Evolutionary conservation across 108 stramenopile genomes (phyloP).

Genomic region (Pseudonitzschia pungens): DNA sequence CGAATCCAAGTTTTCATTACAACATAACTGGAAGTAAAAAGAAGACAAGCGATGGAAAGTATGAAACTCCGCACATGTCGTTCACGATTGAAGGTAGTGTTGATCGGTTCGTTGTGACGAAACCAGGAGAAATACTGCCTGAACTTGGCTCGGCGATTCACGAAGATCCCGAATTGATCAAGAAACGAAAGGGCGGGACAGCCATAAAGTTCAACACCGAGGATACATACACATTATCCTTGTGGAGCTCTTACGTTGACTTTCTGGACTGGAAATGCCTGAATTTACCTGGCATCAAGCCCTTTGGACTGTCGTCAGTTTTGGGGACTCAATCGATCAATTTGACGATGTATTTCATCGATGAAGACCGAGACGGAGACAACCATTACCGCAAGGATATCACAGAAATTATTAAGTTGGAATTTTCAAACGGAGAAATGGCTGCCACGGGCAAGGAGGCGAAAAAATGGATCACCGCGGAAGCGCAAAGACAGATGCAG

Average conservation of each 20-base stretch:
- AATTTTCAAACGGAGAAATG: slow-evolving; percentile 38
- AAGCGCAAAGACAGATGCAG: slow-evolving; percentile 2
- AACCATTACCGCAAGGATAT: slow-evolving; percentile 38
- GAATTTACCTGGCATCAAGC: slow-evolving; percentile 84
- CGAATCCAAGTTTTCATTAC: slow-evolving; percentile 67
- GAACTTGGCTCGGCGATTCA: slow-evolving; percentile 66
- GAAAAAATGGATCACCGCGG: slow-evolving; percentile 19
- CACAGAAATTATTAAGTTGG: slow-evolving; percentile 44
- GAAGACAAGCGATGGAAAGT: slow-evolving; percentile 36
- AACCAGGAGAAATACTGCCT: slow-evolving; percentile 71
- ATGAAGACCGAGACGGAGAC: slow-evolving; percentile 32
- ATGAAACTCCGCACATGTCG: slow-evolving; percentile 80
- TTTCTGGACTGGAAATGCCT: slow-evolving; percentile 74
- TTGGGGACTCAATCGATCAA: slow-evolving; percentile 71
- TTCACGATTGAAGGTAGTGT: slow-evolving; percentile 80
- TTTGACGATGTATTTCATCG: slow-evolving; percentile 67
- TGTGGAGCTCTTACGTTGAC: slow-evolving; percentile 84
- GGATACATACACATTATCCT: slow-evolving; percentile 81
- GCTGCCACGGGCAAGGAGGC: slow-evolving; percentile 27
- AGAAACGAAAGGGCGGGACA: slow-evolving; percentile 61
- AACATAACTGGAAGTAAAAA: slow-evolving; percentile 40
- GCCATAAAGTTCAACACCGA: slow-evolving; percentile 69
- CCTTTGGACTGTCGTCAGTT: slow-evolving; percentile 68
- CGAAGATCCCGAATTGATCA: slow-evolving; percentile 71
- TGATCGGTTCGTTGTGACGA: slow-evolving; percentile 84